Percentiles rank a stretch among this genome's conserved stretches.
Evolutionary conservation across 768 basidiomycete species (phyloP).

Genomic region (Leccinellum luteum): DNA sequence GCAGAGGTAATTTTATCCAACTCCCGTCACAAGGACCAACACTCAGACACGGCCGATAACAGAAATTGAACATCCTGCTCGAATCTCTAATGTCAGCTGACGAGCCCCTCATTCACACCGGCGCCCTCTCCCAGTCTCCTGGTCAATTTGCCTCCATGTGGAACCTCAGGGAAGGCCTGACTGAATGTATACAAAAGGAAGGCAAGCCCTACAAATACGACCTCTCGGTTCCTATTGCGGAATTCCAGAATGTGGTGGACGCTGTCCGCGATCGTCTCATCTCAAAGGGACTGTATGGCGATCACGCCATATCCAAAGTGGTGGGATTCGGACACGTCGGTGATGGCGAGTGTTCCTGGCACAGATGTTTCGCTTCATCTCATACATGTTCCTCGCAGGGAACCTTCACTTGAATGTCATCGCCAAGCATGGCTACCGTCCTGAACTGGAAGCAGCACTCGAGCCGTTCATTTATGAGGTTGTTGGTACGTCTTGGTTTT

Average conservation of each 20-base stretch:
- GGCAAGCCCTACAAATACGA: constrained; percentile 98
- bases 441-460: constrained; percentile 80
- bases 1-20: constrained; percentile 60
- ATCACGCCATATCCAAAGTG: constrained; percentile 76
- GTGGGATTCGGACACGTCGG: constrained; percentile 97
- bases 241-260: constrained; percentile 88
- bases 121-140: constrained; percentile 88
- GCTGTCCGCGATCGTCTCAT: constrained; percentile 67
- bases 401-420: constrained; percentile 93
- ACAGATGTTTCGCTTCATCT: background rate
- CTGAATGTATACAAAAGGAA: constrained; percentile 90
- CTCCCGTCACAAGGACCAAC: background rate
- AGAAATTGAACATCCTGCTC: constrained; percentile 86
- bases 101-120: constrained; percentile 77
- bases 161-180: constrained; percentile 87
- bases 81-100: constrained; percentile 75
- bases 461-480: constrained; percentile 97
- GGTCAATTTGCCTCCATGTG: constrained; percentile 88
- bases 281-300: constrained; percentile 65
- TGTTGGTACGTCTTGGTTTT: constrained; percentile 52
- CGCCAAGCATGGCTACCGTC: constrained; percentile 69
- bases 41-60: constrained; percentile 1
- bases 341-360: constrained; percentile 63
- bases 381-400: constrained; percentile 42
- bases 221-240: constrained; percentile 80